Percentiles rank a stretch among this genome's conserved stretches.
Conservation (phyloP, 208 protist species). For the Crithidia bombi region DNA sequence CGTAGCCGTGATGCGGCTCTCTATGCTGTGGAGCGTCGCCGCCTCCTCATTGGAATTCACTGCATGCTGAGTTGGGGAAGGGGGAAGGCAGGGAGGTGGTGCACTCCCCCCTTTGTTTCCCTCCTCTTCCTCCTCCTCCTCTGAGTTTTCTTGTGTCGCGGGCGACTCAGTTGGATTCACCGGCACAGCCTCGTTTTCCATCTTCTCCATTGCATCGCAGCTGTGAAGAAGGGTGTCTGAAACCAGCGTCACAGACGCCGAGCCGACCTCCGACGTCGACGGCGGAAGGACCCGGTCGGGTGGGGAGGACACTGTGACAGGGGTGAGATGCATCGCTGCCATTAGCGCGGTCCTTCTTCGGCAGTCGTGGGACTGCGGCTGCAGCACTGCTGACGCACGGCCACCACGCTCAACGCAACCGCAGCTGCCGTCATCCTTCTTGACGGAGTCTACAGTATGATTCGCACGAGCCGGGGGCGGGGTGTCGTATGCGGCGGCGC, state of each 20-base stretch:
- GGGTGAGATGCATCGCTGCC: not conserved
- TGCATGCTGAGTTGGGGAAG: too few relatives aligned
- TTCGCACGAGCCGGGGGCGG: too few relatives aligned
- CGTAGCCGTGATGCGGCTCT: not conserved
- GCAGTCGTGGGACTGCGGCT: not conserved
- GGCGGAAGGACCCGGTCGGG: constrained; percentile 7
- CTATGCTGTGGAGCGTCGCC: too few relatives aligned
- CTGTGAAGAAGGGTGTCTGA: not conserved
- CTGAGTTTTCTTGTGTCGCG: not conserved
- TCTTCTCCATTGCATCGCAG: not conserved
- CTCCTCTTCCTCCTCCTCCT: not conserved
- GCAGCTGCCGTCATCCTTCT: not conserved
- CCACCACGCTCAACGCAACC: not conserved
- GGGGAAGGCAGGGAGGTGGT: too few relatives aligned
- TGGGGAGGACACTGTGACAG: constrained; percentile 9
- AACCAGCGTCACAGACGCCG: not conserved
- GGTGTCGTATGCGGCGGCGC: too few relatives aligned
- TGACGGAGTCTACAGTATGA: too few relatives aligned
- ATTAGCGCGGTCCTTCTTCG: not conserved
- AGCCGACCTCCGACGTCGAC: constrained; percentile 11
- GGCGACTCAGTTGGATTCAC: not conserved
- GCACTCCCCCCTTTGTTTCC: too few relatives aligned
- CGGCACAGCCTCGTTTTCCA: not conserved
- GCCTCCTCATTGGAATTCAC: too few relatives aligned
- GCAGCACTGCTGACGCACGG: constrained; percentile 1